Conservation (phyloP, 2,329 filamentous ascomycete genomes). For the Xylaria sp. region DNA sequence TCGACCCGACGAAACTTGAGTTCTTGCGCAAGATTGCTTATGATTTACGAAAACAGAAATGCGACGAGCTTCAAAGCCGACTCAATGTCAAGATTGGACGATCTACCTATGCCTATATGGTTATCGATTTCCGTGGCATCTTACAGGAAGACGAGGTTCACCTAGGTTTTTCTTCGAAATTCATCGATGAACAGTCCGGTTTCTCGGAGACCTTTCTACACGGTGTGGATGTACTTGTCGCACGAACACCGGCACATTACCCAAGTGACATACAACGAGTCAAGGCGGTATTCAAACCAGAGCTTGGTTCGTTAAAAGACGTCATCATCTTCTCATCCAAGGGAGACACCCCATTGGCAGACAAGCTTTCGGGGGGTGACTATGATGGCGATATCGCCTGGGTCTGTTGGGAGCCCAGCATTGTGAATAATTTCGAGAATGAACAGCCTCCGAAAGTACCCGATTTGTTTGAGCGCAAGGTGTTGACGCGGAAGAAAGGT, state of each 20-base stretch:
- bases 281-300: constrained; percentile 64
- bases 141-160: constrained; percentile 74
- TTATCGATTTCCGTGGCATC: constrained; percentile 71
- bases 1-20: constrained; percentile 59
- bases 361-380: constrained; percentile 79
- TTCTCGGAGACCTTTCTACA: constrained; percentile 65
- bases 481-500: constrained; percentile 60
- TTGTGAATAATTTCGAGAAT: constrained; percentile 75
- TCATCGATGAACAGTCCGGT: constrained; percentile 62
- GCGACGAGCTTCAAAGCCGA: constrained; percentile 62
- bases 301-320: constrained; percentile 76
- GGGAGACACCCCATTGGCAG: constrained; percentile 71
- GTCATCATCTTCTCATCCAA: constrained; percentile 79
- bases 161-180: constrained; percentile 73
- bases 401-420: constrained; percentile 76
- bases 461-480: constrained; percentile 59
- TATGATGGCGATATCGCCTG: constrained; percentile 84
- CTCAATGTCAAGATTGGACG: constrained; percentile 69
- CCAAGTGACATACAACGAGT: constrained; percentile 79
- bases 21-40: constrained; percentile 61
- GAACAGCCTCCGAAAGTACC: constrained; percentile 58
- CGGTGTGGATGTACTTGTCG: constrained; percentile 71
- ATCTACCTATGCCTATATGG: constrained; percentile 72
- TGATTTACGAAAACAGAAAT: constrained; percentile 61
- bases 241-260: constrained; percentile 75